Evolutionary conservation across 2,329 filamentous ascomycete species (phyloP).

Genomic region (Furcasterigmium sp.): DNA sequence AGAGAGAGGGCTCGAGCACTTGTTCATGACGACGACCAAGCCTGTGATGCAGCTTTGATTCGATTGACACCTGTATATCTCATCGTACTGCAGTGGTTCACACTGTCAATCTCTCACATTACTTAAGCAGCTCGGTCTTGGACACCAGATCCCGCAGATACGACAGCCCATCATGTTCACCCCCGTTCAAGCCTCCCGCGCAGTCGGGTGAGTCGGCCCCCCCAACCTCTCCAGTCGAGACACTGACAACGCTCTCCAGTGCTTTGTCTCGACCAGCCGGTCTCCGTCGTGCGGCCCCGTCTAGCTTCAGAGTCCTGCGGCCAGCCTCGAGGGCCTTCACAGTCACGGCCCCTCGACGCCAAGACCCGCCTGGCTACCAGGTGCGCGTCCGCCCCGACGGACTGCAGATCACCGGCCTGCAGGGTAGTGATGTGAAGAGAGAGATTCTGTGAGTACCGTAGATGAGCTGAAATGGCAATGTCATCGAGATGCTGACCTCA

Average conservation of each 20-base stretch:
- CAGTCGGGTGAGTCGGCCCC: not conserved
- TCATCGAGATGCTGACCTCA: too few species aligned
- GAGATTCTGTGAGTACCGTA: constrained; percentile 11
- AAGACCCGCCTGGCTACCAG: not conserved
- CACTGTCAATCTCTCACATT: not conserved
- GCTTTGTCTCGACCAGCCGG: not conserved
- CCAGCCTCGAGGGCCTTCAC: not conserved
- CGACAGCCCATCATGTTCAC: not conserved
- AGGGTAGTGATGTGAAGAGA: constrained; percentile 3
- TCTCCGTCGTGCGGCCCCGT: not conserved
- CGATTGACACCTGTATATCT: not conserved
- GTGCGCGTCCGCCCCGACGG: constrained; percentile 5
- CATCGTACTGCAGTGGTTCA: not conserved
- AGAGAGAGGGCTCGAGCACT: too few species aligned
- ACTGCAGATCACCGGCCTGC: constrained; percentile 4
- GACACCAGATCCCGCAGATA: not conserved
- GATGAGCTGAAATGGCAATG: too few species aligned
- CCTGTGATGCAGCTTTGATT: too few species aligned
- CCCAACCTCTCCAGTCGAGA: not conserved
- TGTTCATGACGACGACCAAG: too few species aligned
- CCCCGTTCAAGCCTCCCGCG: not conserved
- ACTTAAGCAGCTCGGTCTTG: not conserved
- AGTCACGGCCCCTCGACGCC: not conserved
- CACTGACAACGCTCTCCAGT: not conserved
- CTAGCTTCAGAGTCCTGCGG: not conserved